A percentile compares a stretch with the other conserved stretches of the same genome.
These are phyloP conservation scores for Cyclotella atomus DNA, from an alignment of 108 stramenopile genomes.

Conservation along the genomic window DNA sequence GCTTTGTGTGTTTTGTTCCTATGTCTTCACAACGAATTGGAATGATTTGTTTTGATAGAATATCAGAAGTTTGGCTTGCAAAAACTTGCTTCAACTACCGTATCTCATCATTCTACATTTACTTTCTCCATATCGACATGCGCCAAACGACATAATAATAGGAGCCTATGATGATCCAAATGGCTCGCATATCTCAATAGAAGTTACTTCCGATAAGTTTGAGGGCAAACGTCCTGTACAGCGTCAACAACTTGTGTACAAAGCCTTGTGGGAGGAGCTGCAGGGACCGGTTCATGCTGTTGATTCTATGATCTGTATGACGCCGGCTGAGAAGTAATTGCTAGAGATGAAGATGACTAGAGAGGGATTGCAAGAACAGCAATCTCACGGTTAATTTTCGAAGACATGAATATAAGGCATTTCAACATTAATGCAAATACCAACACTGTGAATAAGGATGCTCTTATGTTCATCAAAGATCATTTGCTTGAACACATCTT, in stretches of 20 bases:
- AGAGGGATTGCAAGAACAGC: no score
- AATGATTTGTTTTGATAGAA: no score
- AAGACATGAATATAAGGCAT: no score
- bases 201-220: slow-evolving; percentile 78
- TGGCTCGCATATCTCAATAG: slow-evolving; percentile 88
- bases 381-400: no score
- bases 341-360: background rate
- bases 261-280: slow-evolving; percentile 94
- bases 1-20: background rate
- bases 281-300: slow-evolving; percentile 91
- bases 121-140: background rate
- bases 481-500: background rate
- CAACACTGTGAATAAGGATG: no score
- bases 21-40: no score
- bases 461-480: no score
- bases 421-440: no score
- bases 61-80: no score
- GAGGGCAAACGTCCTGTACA: slow-evolving; percentile 86
- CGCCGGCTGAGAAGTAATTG: slow-evolving; percentile 70
- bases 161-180: slow-evolving; percentile 92
- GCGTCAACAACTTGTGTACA: slow-evolving; percentile 92
- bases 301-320: slow-evolving; percentile 91
- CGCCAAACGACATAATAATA: background rate
- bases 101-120: no score
- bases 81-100: no score